Base-by-base conservation (phyloP, 1,139 yeast genomes). In the Kazachstania sp. region DNA sequence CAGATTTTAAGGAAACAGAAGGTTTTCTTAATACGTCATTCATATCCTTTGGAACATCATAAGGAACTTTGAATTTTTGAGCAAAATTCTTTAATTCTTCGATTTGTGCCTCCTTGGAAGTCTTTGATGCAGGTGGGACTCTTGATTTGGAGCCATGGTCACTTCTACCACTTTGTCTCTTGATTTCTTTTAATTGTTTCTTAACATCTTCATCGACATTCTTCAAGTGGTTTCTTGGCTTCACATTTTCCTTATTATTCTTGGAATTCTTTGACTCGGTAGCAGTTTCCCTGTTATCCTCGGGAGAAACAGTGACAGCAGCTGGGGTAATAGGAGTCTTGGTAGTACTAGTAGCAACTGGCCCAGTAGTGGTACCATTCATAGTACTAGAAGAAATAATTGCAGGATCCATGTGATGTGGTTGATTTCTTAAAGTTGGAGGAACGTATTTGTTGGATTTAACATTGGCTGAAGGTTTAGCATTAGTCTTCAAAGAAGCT, bases 81-180 rank as follows among this genome's bases (percentile, higher is more conserved):
- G 95, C 80, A 62, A 88, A 88, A 62, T 85, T 86, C 52, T 79
- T 81, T 49, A 87, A 71, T n/a, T 92, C 86, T 54, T 83, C 82
- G 55, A 86, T 79, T 69, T 78, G 95, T 54, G 78, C 76, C 61
- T 79, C 81, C 11, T 81, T 79, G 4, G 50, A 40, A 8, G 44
- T 35, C 29, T 44, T 42, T 36, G 44, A 34, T 55, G 55, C 48
- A 19, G 45, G 50, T 20, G 37, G 44, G 26, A 49, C 48, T 37
- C 46, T 52, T 13, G 47, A 37, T 37, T 49, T 46, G 26, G 52
- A 35, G 16, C 47, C 36, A 19, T 49, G 31, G 69, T 52, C 61
- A 58, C 54, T 62, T 58, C 44, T 64, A 58, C 39, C 55, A 45
- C 43, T 55, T 55, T 51, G 49, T 32, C 40, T 45, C 35, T 44